Evolutionary conservation across 2,329 filamentous ascomycete genomes (phyloP).

Genomic region (Ophiostoma quercus): DNA sequence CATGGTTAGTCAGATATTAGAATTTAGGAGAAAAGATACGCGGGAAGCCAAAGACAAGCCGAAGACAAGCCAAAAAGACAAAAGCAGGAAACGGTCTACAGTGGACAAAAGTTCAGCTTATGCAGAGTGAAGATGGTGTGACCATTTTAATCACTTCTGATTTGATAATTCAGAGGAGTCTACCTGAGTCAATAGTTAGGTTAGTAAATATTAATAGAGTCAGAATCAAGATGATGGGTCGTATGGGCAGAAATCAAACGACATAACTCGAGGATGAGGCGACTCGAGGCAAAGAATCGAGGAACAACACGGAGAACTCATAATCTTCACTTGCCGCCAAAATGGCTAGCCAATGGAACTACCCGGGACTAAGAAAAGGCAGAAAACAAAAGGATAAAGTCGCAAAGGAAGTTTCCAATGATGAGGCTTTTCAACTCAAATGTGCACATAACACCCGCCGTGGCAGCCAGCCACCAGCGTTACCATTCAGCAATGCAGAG

Average conservation of each 20-base stretch:
- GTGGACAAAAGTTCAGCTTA: neutral
- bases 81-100: neutral
- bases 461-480: neutral
- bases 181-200: neutral
- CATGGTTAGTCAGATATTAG: neutral
- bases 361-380: neutral
- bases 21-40: neutral
- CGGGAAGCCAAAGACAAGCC: neutral
- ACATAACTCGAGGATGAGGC: neutral
- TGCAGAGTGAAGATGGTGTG: constrained; percentile 1
- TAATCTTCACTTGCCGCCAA: neutral
- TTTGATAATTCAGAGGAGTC: neutral
- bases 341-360: neutral
- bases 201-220: neutral
- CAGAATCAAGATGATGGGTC: neutral
- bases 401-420: neutral
- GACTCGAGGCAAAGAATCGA: too few relatives aligned
- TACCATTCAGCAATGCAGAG: neutral
- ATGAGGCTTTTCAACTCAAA: neutral
- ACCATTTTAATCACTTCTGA: neutral
- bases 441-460: neutral
- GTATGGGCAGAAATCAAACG: neutral
- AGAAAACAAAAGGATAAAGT: neutral
- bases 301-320: too few relatives aligned
- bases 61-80: too few relatives aligned